These are phyloP conservation scores for Pythium myriotylum DNA, from an alignment of 352 stramenopile species.

Conservation along the genomic window DNA sequence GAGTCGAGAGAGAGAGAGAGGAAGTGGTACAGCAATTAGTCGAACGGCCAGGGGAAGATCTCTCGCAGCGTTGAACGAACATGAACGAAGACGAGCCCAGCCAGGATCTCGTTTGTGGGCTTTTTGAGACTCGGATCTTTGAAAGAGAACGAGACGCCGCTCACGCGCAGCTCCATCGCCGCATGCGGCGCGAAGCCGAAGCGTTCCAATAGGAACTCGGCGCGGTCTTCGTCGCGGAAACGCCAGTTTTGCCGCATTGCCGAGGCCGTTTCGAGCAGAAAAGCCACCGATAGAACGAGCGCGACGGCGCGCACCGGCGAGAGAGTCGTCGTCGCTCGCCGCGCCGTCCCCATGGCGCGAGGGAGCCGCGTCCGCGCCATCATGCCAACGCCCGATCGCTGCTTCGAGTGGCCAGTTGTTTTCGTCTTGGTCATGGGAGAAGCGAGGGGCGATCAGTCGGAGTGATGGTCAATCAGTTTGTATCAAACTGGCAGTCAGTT, in stretches of 20 bases:
- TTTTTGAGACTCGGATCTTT: conserved; percentile 4
- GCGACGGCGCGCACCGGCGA: conserved; percentile 5
- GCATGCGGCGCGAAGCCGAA: conserved; percentile 84
- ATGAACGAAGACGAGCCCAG: conserved; percentile 69
- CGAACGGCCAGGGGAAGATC: too few relatives aligned
- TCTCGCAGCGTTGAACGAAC: too few relatives aligned
- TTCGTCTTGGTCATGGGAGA: neutral
- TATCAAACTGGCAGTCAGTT: neutral
- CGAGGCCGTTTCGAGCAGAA: conserved; percentile 14
- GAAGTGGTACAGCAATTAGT: neutral
- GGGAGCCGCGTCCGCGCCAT: conserved; percentile 8
- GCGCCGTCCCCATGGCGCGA: neutral
- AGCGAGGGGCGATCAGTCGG: neutral
- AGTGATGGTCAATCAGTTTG: conserved; percentile 11
- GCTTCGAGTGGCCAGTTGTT: conserved; percentile 14
- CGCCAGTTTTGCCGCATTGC: conserved; percentile 81
- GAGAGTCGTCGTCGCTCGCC: neutral
- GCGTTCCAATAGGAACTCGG: conserved; percentile 88
- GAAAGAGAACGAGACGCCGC: conserved; percentile 42
- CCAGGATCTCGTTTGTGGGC: conserved; percentile 28
- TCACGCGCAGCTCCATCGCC: conserved; percentile 72
- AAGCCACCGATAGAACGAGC: conserved; percentile 12
- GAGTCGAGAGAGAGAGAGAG: neutral
- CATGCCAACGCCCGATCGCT: neutral
- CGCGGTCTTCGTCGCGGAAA: conserved; percentile 69